These are phyloP conservation scores for Hypoxylon perforatum DNA, from an alignment of 495 filamentous ascomycete genomes.

Conservation along the genomic window DNA sequence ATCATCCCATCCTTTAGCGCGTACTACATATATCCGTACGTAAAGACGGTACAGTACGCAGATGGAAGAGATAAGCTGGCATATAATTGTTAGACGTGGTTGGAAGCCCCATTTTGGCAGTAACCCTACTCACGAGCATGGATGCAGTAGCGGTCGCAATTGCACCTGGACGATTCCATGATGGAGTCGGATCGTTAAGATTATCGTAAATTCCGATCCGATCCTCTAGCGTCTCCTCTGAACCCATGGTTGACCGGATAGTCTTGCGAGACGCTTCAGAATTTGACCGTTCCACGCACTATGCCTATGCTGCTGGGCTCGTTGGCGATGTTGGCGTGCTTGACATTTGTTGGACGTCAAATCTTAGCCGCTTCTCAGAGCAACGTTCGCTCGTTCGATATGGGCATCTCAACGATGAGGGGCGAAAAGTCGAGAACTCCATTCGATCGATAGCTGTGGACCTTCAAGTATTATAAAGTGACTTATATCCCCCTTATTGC, in stretches of 20 bases:
- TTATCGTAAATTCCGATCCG: constrained; percentile 41
- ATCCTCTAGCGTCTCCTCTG: constrained; percentile 17
- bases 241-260: constrained; percentile 9
- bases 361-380: not conserved
- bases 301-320: not conserved
- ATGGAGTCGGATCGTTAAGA: constrained; percentile 41
- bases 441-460: not conserved
- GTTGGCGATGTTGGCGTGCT: too few relatives aligned
- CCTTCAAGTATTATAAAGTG: not conserved
- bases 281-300: not conserved
- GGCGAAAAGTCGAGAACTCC: not conserved
- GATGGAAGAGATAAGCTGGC: constrained; percentile 44
- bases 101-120: too few relatives aligned
- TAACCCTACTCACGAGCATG: constrained; percentile 21
- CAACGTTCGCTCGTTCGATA: not conserved
- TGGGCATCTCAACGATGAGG: not conserved
- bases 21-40: constrained; percentile 41
- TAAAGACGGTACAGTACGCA: constrained; percentile 45
- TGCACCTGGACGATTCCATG: constrained; percentile 36
- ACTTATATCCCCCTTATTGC: not conserved
- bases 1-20: constrained; percentile 44
- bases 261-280: not conserved
- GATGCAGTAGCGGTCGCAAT: constrained; percentile 13
- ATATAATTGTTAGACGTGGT: constrained; percentile 1
- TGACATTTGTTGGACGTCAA: not conserved